Base-by-base conservation (phyloP, 2,329 filamentous ascomycete genomes). In the Sporothrix brunneoviolacea region DNA sequence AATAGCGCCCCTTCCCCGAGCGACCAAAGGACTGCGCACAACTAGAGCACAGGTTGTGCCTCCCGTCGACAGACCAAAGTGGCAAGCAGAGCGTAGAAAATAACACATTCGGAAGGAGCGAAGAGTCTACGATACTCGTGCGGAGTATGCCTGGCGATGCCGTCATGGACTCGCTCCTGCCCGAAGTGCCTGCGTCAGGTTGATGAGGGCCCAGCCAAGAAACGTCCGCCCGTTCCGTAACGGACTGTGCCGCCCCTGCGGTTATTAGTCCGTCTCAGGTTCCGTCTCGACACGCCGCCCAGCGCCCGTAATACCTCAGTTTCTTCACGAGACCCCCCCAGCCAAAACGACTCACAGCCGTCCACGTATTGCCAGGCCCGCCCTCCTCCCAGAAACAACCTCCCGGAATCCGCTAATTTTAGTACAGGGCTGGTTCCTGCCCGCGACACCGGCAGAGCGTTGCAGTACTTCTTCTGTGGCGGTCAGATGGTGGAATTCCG, bases 401-500 rank as follows among this genome's bases (percentile, higher is more conserved):
- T 50, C 53, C 54, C 52, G 51, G 47, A 49, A 50, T 47, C 51
- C 43, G 40, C 50, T 44, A 50, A 28, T 35, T 33, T 51, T 54
- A 51, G 44, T 51, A 51, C 51, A 55, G 53, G 50, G 53, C 53
- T 51, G 51, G 41, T 55, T 38, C 38, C 37, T 50, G 42, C 27
- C 33, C 37, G 46, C 19, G 12, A 50, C 38, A 38, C 44, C 49
- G 45, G 40, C 40, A 49, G 18, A 48, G 27, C 18, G 28, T 32
- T n/a, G 27, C 27, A 30, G 40, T 54, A 54, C 52, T 44, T 53
- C 15, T 30, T 16, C 22, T 21, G 3, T 33, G 13, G 10, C 12
- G 40, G 3, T 9, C 15, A 21, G 6, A 24, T 36, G 3, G 19
- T 18, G 19, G n/a, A 18, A 10, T 6, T 15, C 12, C 3, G 19